phyloP scores from a whole-genome alignment of 2,329 filamentous ascomycete species.

The Trichoderma lentiforme region DNA sequence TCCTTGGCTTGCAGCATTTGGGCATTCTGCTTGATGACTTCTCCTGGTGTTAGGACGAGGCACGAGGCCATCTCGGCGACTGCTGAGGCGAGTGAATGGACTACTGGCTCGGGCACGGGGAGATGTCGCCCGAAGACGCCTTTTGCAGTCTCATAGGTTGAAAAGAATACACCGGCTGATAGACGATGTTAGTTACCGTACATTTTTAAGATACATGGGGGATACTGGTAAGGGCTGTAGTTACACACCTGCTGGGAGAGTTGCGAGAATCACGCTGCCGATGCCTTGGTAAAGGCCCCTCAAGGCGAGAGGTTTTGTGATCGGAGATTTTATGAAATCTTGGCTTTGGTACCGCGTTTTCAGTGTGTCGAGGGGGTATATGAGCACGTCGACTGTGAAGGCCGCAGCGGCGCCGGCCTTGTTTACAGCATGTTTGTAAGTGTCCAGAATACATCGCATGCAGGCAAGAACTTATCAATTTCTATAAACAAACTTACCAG shows the following conservation, averaged over 20 bases:
- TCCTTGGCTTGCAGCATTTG: conserved; percentile 62
- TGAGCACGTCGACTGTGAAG: conserved; percentile 78
- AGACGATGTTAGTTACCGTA: background rate
- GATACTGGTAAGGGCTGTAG: too few species aligned
- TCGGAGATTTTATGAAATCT: conserved; percentile 62
- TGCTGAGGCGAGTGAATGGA: conserved; percentile 72
- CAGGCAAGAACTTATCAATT: rapidly evolving
- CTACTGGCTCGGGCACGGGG: conserved; percentile 61
- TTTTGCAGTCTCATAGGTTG: conserved; percentile 80
- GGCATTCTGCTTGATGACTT: conserved; percentile 91
- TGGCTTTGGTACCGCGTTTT: conserved; percentile 83
- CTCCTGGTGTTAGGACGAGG: conserved; percentile 80
- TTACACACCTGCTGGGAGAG: conserved; percentile 71
- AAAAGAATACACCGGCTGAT: conserved; percentile 80
- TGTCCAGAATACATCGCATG: background rate
- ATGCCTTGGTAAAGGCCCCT: conserved; percentile 83
- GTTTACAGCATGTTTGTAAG: background rate
- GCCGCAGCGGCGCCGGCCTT: conserved; percentile 83
- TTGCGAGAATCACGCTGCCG: conserved; percentile 79
- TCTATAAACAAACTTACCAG: conserved; percentile 23
- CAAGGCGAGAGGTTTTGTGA: conserved; percentile 53
- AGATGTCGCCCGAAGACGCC: conserved; percentile 52
- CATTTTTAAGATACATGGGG: background rate
- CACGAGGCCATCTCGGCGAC: conserved; percentile 81
- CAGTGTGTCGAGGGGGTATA: conserved; percentile 86